phyloP scores from a whole-genome alignment of 176 grass and related monocot genomes.

The Hordeum marinum region DNA sequence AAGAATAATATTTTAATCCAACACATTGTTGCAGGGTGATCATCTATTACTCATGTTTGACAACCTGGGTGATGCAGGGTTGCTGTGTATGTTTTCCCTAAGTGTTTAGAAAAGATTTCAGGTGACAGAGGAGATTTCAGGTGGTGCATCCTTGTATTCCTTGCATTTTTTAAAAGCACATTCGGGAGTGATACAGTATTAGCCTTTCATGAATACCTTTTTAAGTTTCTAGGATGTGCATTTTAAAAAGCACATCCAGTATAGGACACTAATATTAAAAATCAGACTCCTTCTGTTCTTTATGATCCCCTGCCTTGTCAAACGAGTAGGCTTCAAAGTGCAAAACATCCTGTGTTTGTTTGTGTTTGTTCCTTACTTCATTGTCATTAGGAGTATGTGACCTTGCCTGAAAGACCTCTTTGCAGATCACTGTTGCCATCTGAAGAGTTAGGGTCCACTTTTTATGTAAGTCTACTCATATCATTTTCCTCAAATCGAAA shows the following conservation, averaged over 20 bases:
- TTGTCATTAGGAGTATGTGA: conserved; percentile 16
- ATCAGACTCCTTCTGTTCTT: not conserved
- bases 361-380: conserved; percentile 18
- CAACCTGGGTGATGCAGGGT: too few relatives aligned
- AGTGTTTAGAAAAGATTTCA: too few relatives aligned
- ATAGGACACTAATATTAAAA: not conserved
- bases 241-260: not conserved
- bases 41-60: not conserved
- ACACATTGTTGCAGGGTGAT: not conserved
- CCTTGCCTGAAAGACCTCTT: conserved; percentile 25
- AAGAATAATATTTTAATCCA: not conserved
- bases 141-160: too few relatives aligned
- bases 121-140: too few relatives aligned
- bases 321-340: conserved; percentile 34
- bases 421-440: conserved; percentile 32
- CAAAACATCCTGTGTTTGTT: conserved; percentile 31
- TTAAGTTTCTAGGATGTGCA: not conserved
- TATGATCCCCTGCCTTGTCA: not conserved
- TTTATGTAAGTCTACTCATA: conserved; percentile 22
- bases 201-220: not conserved
- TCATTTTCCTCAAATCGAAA: conserved; percentile 36
- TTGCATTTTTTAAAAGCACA: too few relatives aligned
- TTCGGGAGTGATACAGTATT: not conserved
- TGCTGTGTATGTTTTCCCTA: too few relatives aligned
- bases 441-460: conserved; percentile 4